Percentiles rank a stretch among this genome's conserved stretches.
Conservation (phyloP, 2,329 filamentous ascomycete genomes). For the Colletotrichum incanum region DNA sequence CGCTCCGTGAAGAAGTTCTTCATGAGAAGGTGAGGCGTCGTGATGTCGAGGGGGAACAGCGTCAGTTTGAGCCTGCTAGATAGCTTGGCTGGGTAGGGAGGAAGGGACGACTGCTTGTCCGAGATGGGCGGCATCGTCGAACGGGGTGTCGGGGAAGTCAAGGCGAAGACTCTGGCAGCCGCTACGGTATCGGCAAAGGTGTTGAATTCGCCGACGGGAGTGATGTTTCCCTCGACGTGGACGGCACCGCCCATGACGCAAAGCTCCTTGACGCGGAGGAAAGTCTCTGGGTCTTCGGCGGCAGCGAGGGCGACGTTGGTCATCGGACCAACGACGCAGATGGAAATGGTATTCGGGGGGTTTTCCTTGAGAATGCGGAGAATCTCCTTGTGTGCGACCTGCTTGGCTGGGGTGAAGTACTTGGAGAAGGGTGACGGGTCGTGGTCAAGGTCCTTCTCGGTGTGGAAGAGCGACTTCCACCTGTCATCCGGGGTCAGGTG, state of each 20-base stretch:
- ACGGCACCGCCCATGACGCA: conserved; percentile 96
- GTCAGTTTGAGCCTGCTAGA: conserved; percentile 76
- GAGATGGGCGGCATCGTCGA: conserved; percentile 85
- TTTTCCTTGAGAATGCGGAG: conserved; percentile 88
- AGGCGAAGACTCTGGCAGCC: conserved; percentile 81
- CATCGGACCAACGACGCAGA: conserved; percentile 90
- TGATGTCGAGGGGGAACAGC: conserved; percentile 85
- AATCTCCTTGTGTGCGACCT: conserved; percentile 86
- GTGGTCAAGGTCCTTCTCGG: conserved; percentile 51
- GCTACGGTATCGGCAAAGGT: conserved; percentile 89
- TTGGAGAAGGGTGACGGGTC: conserved; percentile 61
- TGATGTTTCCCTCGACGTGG: conserved; percentile 84
- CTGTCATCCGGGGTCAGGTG: conserved; percentile 82
- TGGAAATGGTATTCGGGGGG: conserved; percentile 87
- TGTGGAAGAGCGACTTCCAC: conserved; percentile 78
- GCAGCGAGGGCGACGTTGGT: conserved; percentile 96
- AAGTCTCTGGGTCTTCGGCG: conserved; percentile 88
- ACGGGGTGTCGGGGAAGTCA: conserved; percentile 80
- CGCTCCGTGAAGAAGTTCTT: conserved; percentile 71
- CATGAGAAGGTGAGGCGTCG: conserved; percentile 77
- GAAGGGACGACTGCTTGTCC: conserved; percentile 64
- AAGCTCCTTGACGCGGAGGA: conserved; percentile 90
- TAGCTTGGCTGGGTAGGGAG: conserved; percentile 75
- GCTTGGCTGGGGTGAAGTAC: conserved; percentile 83
- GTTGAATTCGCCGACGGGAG: conserved; percentile 94